Percentiles rank a stretch among this genome's conserved stretches.
Conservation (phyloP, 305 asterid species). For the Solanum aculeatissimum region DNA sequence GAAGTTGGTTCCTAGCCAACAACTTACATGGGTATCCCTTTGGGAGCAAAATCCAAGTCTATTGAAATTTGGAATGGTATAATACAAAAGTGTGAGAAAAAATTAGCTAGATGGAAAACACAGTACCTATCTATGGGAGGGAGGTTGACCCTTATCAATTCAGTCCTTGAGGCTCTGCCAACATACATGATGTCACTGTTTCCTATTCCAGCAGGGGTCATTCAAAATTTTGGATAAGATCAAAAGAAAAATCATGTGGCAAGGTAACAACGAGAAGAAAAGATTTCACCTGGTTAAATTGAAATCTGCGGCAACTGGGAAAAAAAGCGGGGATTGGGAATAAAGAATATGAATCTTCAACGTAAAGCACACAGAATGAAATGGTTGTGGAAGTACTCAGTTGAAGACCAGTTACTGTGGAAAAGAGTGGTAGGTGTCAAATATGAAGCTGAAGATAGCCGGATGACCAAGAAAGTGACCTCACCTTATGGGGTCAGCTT, state of each 20-base stretch:
- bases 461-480: not conserved
- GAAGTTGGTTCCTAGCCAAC: not conserved
- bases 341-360: not conserved
- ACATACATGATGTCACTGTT: not conserved
- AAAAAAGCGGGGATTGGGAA: not conserved
- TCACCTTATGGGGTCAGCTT: not conserved
- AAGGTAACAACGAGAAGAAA: not conserved
- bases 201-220: not conserved
- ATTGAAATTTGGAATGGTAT: not conserved
- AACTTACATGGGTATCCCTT: not conserved
- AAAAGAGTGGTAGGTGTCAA: not conserved
- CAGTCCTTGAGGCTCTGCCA: not conserved
- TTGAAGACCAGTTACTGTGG: not conserved
- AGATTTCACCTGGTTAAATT: not conserved
- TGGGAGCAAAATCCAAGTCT: not conserved
- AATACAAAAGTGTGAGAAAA: not conserved
- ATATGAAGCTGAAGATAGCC: not conserved
- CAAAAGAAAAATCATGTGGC: not conserved
- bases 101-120: not conserved
- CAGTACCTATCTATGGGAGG: not conserved
- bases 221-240: not conserved
- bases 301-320: not conserved
- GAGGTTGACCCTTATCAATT: not conserved
- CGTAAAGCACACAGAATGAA: not conserved
- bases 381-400: too few species aligned